A percentile compares a stretch with the other conserved stretches of the same genome.
These are phyloP conservation scores for Amesomyces nigricolor DNA, from an alignment of 2,329 filamentous ascomycete genomes.

Conservation along the genomic window DNA sequence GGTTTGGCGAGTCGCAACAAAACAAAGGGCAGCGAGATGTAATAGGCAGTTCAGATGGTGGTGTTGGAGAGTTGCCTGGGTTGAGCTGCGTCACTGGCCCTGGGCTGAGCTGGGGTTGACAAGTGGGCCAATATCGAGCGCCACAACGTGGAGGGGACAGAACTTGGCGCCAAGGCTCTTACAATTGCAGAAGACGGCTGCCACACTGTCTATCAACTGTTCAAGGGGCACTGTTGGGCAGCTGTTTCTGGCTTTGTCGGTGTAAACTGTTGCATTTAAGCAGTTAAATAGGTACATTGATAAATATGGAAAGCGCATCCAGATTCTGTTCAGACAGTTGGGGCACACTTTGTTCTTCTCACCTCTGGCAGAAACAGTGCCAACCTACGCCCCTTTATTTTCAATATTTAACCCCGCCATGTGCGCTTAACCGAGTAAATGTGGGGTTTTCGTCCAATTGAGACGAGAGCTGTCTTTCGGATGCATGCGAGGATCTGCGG, in stretches of 20 bases:
- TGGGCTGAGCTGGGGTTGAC: background rate
- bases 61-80: background rate
- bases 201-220: too few species aligned
- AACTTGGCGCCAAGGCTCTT: too few species aligned
- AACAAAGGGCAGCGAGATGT: too few species aligned
- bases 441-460: slow-evolving; percentile 14
- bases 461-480: background rate
- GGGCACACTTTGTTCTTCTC: too few species aligned
- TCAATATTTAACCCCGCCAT: background rate
- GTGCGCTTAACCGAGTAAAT: background rate
- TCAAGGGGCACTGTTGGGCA: too few species aligned
- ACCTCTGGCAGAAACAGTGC: background rate
- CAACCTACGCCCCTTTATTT: background rate
- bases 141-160: too few species aligned
- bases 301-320: too few species aligned
- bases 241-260: background rate
- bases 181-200: too few species aligned
- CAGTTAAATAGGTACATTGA: too few species aligned
- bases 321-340: too few species aligned
- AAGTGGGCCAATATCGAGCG: too few species aligned
- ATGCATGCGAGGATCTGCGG: slow-evolving; percentile 23
- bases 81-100: slow-evolving; percentile 2
- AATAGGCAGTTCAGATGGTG: background rate
- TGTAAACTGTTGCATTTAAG: background rate
- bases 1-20: too few species aligned